phyloP scores from a whole-genome alignment of 2,329 filamentous ascomycete genomes.

The Sporothrix mexicana region DNA sequence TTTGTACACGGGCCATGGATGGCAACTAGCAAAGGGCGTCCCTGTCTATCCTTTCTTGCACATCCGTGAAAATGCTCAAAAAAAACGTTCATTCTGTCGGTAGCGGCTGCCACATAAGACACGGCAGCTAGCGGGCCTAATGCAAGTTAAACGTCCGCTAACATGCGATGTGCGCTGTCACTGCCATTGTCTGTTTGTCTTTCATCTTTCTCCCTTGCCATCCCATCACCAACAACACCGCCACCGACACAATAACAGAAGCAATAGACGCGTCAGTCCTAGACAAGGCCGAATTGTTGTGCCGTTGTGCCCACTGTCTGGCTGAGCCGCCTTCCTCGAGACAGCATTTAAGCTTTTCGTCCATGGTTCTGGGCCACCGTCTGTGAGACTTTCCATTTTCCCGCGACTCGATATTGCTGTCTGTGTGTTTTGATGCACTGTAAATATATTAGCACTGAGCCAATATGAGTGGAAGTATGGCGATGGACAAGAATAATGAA shows the following conservation, averaged over 20 bases:
- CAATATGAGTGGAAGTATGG: too few species aligned
- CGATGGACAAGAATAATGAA: constrained; percentile 35
- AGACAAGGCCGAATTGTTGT: too few species aligned
- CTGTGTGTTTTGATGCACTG: constrained; percentile 15
- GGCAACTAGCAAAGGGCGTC: not conserved
- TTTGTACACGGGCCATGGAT: not conserved
- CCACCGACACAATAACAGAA: not conserved
- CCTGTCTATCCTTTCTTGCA: not conserved
- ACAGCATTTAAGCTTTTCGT: not conserved
- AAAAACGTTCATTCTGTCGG: not conserved
- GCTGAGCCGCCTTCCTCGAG: not conserved
- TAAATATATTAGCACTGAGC: too few species aligned
- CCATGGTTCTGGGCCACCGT: not conserved
- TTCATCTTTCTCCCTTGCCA: too few species aligned
- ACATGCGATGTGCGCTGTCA: not conserved
- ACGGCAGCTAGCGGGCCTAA: constrained; percentile 25
- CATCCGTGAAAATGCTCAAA: not conserved
- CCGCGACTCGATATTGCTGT: constrained; percentile 10
- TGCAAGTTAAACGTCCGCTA: constrained; percentile 20
- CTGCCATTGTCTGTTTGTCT: not conserved
- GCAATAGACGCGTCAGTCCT: not conserved
- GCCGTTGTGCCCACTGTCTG: not conserved
- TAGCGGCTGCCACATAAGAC: constrained; percentile 4
- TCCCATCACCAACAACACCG: not conserved
- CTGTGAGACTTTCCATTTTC: not conserved